Conservation (phyloP, 805 yeast genomes). For the Scheffersomyces amazonensis region DNA sequence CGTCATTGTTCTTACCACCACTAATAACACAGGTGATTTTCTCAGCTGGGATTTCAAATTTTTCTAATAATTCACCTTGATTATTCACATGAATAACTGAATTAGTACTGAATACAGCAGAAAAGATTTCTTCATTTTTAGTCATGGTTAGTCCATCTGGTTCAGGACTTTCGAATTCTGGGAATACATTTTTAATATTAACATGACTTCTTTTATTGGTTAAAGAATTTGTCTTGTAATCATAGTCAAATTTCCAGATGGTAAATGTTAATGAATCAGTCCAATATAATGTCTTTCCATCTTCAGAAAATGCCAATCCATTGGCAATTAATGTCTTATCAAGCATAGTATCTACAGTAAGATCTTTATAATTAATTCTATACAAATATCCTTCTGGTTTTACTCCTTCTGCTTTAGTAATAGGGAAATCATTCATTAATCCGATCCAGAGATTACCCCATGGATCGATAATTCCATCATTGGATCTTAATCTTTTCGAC, state of each 20-base stretch:
- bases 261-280: conserved; percentile 36
- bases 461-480: conserved; percentile 81
- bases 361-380: conserved; percentile 29
- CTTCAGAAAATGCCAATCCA: conserved; percentile 46
- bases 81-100: conserved; percentile 53
- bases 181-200: conserved; percentile 26
- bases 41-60: conserved; percentile 55
- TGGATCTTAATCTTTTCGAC: conserved; percentile 43
- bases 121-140: conserved; percentile 50
- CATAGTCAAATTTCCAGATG: conserved; percentile 38
- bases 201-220: conserved; percentile 24
- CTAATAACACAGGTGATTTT: conserved; percentile 66
- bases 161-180: conserved; percentile 37
- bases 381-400: conserved; percentile 51
- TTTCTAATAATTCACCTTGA: conserved; percentile 50
- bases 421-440: conserved; percentile 61
- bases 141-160: conserved; percentile 82
- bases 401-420: conserved; percentile 21
- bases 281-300: conserved; percentile 33
- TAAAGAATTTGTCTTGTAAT: conserved; percentile 22
- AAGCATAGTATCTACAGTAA: conserved; percentile 29
- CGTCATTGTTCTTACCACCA: conserved; percentile 58
- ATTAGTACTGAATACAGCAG: conserved; percentile 64
- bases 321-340: conserved; percentile 57
- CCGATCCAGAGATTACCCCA: conserved; percentile 80